These are phyloP conservation scores for Athelia psychrophila DNA, from an alignment of 1,284 basidiomycete genomes.

Conservation along the genomic window DNA sequence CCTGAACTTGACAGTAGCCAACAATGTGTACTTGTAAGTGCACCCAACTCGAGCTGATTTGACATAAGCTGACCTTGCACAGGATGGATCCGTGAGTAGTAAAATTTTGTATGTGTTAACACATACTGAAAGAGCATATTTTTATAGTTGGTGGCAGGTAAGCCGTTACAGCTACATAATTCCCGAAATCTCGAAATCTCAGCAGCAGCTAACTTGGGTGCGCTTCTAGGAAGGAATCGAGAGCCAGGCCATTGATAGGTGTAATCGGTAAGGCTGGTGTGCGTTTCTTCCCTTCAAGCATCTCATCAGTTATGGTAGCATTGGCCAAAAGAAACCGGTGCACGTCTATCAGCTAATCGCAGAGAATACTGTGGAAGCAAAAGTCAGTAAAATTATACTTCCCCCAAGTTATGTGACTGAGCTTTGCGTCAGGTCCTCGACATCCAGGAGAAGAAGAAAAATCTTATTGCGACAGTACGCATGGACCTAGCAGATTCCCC, in stretches of 20 bases:
- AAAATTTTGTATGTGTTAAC: conserved; percentile 5
- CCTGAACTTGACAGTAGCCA: conserved; percentile 86
- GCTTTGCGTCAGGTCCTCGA: conserved; percentile 56
- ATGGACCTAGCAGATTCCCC: not conserved
- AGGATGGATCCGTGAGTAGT: conserved; percentile 82
- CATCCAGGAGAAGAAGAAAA: conserved; percentile 81
- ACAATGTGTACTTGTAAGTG: conserved; percentile 86
- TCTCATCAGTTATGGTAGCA: conserved; percentile 40
- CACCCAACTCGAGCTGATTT: conserved; percentile 12
- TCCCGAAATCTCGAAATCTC: not conserved
- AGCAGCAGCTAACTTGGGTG: conserved; percentile 4
- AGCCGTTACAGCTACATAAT: conserved; percentile 9
- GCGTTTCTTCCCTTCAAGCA: not conserved
- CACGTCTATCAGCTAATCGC: conserved; percentile 88
- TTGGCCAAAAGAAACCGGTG: conserved; percentile 79
- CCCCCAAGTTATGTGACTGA: not conserved
- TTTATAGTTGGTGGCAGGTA: conserved; percentile 69
- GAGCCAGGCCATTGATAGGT: conserved; percentile 84
- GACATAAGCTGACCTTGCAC: conserved; percentile 8
- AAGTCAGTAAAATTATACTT: conserved; percentile 37
- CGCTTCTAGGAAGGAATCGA: conserved; percentile 75
- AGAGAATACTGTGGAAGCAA: conserved; percentile 83
- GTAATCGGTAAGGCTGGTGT: conserved; percentile 45
- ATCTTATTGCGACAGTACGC: conserved; percentile 62
- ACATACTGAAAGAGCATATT: not conserved